Percentiles rank a stretch among this genome's conserved stretches.
Evolutionary conservation across 805 yeast genomes (phyloP).

Genomic region (Blastobotrys americana): DNA sequence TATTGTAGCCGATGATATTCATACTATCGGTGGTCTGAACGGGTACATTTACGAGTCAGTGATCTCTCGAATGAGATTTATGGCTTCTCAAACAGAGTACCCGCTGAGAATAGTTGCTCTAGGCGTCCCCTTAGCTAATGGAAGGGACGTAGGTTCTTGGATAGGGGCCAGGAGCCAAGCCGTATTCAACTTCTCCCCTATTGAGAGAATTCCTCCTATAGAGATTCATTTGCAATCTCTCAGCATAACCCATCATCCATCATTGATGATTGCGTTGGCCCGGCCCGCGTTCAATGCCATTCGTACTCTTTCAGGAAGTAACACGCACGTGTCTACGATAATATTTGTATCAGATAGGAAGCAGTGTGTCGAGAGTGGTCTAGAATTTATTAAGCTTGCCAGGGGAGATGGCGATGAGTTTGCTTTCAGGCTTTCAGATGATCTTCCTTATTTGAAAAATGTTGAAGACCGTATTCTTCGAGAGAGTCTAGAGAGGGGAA

Average conservation of each 20-base stretch:
- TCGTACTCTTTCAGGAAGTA: slow-evolving; percentile 25
- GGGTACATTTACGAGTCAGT: slow-evolving; percentile 66
- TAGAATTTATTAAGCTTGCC: slow-evolving; percentile 37
- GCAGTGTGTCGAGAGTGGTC: slow-evolving; percentile 47
- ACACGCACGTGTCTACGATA: slow-evolving; percentile 30
- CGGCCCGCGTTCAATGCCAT: slow-evolving; percentile 42
- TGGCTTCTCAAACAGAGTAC: slow-evolving; percentile 45
- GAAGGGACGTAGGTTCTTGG: slow-evolving; percentile 80
- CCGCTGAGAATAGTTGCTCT: slow-evolving; percentile 59
- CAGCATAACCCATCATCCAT: slow-evolving; percentile 43
- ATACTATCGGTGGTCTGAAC: slow-evolving; percentile 49
- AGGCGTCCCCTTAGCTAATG: slow-evolving; percentile 62
- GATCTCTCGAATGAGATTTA: slow-evolving; percentile 63
- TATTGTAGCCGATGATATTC: slow-evolving; percentile 67
- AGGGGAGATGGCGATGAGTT: slow-evolving; percentile 31
- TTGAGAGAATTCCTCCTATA: slow-evolving; percentile 48
- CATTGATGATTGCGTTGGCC: slow-evolving; percentile 45
- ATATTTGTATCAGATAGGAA: slow-evolving; percentile 54
- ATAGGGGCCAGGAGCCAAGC: slow-evolving; percentile 56
- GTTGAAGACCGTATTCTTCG: slow-evolving; percentile 43
- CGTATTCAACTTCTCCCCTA: slow-evolving; percentile 64
- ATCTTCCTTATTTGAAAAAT: slow-evolving; percentile 31
- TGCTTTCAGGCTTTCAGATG: slow-evolving; percentile 37
- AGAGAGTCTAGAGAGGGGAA: slow-evolving; percentile 45
- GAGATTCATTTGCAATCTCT: slow-evolving; percentile 47